Evolutionary conservation across 192 early-diverging fungal species (phyloP).

Genomic region (Coemansia umbellata): DNA sequence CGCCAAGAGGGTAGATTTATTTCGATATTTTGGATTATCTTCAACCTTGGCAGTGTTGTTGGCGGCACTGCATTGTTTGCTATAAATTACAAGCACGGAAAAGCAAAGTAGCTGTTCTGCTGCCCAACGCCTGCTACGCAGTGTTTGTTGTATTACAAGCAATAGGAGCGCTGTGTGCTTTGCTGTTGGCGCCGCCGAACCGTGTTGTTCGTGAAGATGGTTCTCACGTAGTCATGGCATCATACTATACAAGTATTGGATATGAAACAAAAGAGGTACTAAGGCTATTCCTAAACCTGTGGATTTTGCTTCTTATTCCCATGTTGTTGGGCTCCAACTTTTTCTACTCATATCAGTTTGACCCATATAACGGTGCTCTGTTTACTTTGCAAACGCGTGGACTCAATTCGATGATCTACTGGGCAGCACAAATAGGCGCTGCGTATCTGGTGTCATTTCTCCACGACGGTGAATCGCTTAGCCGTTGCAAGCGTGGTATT

Average conservation of each 20-base stretch:
- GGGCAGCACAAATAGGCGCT: constrained; percentile 71
- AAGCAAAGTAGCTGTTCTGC: constrained; percentile 56
- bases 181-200: constrained; percentile 54
- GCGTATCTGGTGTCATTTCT: constrained; percentile 57
- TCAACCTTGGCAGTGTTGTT: constrained; percentile 70
- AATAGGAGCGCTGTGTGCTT: constrained; percentile 54
- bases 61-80: constrained; percentile 64
- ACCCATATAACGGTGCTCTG: constrained; percentile 58
- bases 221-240: constrained; percentile 45
- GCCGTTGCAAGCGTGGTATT: constrained; percentile 18
- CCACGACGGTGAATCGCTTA: constrained; percentile 13
- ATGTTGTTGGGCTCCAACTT: constrained; percentile 70
- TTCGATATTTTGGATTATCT: constrained; percentile 77
- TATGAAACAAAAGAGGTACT: constrained; percentile 54
- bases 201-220: constrained; percentile 66
- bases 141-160: constrained; percentile 68
- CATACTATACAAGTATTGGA: constrained; percentile 55
- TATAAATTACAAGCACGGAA: constrained; percentile 53
- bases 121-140: constrained; percentile 70
- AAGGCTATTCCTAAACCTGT: constrained; percentile 59
- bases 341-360: constrained; percentile 76
- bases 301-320: constrained; percentile 66
- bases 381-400: constrained; percentile 68
- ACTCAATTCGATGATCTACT: constrained; percentile 74
- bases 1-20: constrained; percentile 70